A percentile compares a stretch with the other conserved stretches of the same genome.
Evolutionary conservation across 805 yeast species (phyloP).

Genomic region (Saccharomycopsis sp.): DNA sequence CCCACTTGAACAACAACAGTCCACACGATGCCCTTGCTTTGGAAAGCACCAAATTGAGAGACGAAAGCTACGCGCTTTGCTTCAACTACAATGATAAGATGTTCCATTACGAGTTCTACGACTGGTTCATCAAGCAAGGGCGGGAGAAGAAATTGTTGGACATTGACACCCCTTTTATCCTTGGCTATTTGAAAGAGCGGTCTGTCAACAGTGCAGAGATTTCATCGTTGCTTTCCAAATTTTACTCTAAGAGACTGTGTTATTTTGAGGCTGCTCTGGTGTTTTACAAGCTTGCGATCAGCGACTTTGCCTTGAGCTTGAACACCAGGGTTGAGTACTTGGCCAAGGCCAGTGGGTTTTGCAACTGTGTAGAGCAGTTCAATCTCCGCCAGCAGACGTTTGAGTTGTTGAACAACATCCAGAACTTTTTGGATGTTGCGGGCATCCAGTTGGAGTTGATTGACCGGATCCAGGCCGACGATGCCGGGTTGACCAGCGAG

Average conservation of each 20-base stretch:
- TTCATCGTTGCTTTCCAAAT: conserved; percentile 82
- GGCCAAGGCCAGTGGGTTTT: conserved; percentile 88
- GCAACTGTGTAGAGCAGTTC: conserved; percentile 77
- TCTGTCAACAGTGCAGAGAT: conserved; percentile 55
- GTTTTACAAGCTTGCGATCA: conserved; percentile 60
- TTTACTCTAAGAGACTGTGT: conserved; percentile 73
- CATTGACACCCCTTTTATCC: conserved; percentile 71
- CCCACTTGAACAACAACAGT: too few relatives aligned
- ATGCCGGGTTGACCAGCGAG: conserved; percentile 41
- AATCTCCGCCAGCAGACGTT: conserved; percentile 68
- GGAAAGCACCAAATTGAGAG: conserved; percentile 43
- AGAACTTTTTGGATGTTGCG: conserved; percentile 79
- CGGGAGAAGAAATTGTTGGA: conserved; percentile 68
- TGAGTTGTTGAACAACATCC: conserved; percentile 56
- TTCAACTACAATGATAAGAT: conserved; percentile 66
- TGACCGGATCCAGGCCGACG: conserved; percentile 29
- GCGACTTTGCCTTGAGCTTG: conserved; percentile 60
- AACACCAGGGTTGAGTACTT: conserved; percentile 76
- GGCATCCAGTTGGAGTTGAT: conserved; percentile 66
- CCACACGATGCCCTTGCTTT: conserved; percentile 34
- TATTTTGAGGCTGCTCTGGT: conserved; percentile 80
- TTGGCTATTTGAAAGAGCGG: conserved; percentile 66
- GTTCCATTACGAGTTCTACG: conserved; percentile 89
- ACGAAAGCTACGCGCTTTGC: conserved; percentile 64
- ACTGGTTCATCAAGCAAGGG: conserved; percentile 80